Conservation (phyloP, 2,329 filamentous ascomycete genomes). For the Colletotrichum melonis region DNA sequence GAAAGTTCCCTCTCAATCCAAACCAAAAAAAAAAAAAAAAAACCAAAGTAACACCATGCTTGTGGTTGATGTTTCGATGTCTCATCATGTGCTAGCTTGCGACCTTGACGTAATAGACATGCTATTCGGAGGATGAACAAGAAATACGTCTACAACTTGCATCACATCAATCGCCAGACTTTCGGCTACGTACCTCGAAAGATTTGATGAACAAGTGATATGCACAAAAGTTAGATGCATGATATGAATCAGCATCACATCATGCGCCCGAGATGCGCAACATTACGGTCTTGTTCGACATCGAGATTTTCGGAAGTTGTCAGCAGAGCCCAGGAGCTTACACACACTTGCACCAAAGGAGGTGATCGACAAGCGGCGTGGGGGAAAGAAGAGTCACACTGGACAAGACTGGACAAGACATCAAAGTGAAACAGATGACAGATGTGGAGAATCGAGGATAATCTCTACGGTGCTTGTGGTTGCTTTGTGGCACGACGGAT, state of each 20-base stretch:
- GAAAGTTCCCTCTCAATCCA: no score
- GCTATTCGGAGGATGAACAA: not conserved
- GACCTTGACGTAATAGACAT: slow-evolving; percentile 20
- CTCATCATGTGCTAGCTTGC: slow-evolving; percentile 8
- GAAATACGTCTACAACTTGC: not conserved
- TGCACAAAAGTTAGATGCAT: not conserved
- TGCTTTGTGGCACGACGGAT: slow-evolving; percentile 19
- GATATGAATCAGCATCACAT: slow-evolving; percentile 19
- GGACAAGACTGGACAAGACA: not conserved
- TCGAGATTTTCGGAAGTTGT: not conserved
- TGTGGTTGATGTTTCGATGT: no score
- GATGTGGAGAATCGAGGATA: slow-evolving; percentile 21
- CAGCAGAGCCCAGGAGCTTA: not conserved
- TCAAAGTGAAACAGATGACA: slow-evolving; percentile 34
- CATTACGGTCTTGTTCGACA: slow-evolving; percentile 2
- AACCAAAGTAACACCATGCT: not conserved
- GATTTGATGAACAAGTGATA: not conserved
- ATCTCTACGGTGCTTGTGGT: slow-evolving; percentile 12
- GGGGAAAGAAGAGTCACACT: not conserved
- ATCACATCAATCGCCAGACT: not conserved
- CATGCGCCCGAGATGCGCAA: slow-evolving; percentile 16
- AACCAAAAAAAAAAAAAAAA: no score
- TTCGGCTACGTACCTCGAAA: not conserved
- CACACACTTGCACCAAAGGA: no score
- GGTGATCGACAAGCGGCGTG: slow-evolving; percentile 10